These are phyloP conservation scores for Mycena citricolor DNA, from an alignment of 1,284 basidiomycete species.

Conservation along the genomic window DNA sequence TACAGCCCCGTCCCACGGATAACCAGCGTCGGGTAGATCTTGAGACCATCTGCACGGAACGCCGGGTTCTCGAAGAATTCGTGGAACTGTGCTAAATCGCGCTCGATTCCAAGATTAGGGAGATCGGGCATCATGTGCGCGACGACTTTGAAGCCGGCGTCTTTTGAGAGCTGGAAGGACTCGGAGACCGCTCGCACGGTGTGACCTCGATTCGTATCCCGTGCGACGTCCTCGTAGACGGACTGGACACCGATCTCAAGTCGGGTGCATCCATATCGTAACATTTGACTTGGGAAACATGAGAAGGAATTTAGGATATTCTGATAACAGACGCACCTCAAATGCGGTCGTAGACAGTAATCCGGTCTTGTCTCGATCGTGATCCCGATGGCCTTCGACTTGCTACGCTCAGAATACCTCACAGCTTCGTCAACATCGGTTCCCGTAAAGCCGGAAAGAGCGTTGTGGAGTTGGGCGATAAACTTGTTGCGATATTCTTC, in stretches of 20 bases:
- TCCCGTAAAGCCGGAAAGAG: slow-evolving; percentile 92
- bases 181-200: slow-evolving; percentile 98
- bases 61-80: slow-evolving; percentile 99
- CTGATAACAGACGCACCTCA: slow-evolving; percentile 53
- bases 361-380: slow-evolving; percentile 99
- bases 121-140: slow-evolving; percentile 99
- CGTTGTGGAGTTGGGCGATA: slow-evolving; percentile 96
- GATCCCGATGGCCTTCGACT: slow-evolving; percentile 98
- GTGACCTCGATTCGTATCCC: slow-evolving; percentile 97
- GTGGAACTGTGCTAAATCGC: slow-evolving; percentile 98
- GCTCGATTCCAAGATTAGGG: slow-evolving; percentile 95
- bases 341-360: slow-evolving; percentile 96
- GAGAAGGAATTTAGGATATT: slow-evolving; percentile 10
- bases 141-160: slow-evolving; percentile 99
- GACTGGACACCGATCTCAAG: slow-evolving; percentile 99
- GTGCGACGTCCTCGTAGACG: slow-evolving; percentile 98
- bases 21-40: slow-evolving; percentile 98
- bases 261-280: slow-evolving; percentile 97
- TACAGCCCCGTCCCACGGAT: slow-evolving; percentile 98
- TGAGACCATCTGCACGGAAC: slow-evolving; percentile 95
- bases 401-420: slow-evolving; percentile 93
- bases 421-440: slow-evolving; percentile 98
- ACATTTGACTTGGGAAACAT: slow-evolving; percentile 79
- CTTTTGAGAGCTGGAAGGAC: slow-evolving; percentile 97
- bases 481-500: slow-evolving; percentile 95